Conservation (phyloP, 371 early-diverging fungal genomes). For the Saksenaea oblongispora region DNA sequence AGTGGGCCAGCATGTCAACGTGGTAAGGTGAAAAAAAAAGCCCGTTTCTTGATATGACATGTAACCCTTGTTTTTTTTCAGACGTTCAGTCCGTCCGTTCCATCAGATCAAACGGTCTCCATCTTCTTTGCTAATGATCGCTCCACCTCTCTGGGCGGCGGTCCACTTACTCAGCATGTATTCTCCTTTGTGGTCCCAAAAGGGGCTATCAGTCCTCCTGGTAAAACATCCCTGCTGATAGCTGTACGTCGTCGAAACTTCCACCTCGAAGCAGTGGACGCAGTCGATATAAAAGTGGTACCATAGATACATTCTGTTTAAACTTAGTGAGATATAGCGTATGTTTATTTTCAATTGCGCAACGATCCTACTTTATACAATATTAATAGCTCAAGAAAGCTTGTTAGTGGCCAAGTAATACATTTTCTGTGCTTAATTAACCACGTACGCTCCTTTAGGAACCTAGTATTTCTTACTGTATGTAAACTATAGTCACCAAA, state of each 20-base stretch:
- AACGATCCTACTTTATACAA: no score
- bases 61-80: neutral
- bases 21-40: slow-evolving; percentile 15
- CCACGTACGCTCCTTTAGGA: no score
- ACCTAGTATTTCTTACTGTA: no score
- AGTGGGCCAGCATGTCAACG: slow-evolving; percentile 38
- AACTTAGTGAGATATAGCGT: neutral
- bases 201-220: slow-evolving; percentile 17
- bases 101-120: slow-evolving; percentile 24
- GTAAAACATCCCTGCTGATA: slow-evolving; percentile 28
- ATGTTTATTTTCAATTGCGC: no score
- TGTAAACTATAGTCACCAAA: no score
- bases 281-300: slow-evolving; percentile 24
- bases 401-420: no score
- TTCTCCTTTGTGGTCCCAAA: slow-evolving; percentile 32
- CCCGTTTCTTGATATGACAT: no score
- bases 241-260: slow-evolving; percentile 31
- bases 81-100: slow-evolving; percentile 10
- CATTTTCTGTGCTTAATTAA: no score
- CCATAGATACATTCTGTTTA: neutral
- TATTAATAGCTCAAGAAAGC: no score
- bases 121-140: slow-evolving; percentile 35
- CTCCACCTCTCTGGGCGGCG: slow-evolving; percentile 21
- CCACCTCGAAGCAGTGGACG: slow-evolving; percentile 32
- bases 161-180: slow-evolving; percentile 16